Base-by-base conservation (phyloP, 768 basidiomycete genomes). In the Kwoniella sp. region DNA sequence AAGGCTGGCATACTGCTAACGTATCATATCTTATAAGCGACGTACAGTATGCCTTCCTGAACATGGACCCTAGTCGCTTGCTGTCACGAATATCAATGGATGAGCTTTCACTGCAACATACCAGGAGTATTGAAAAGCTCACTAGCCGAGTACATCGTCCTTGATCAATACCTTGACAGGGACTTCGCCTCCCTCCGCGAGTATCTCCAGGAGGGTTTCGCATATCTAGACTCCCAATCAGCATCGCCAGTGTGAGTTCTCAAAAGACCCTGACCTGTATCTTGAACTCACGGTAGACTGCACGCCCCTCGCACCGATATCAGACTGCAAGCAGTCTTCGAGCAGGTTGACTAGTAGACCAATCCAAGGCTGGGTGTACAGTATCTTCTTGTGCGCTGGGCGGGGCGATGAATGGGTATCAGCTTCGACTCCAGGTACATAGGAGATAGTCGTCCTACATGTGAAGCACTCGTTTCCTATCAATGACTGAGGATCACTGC, bases 361-460 rank as follows among this genome's bases (percentile, higher is more conserved):
- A 23, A 68, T 9, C 67, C 67, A 68, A 26, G 52, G 15, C 25
- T 59, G 47, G 4, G 57, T 47, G 25, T 60, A 52, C 17, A 68
- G 60, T 17, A 23, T 37, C 17, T 64, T 34, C 4, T 58, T 26
- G 30, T 48, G 30, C 2, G 23, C 54, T 58, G 17, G 0, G 20
- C 17, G 65, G 13, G 34, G 34, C 34, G 34, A 34, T 34, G 5
- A 13, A 34, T 34, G 34, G n/a, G n/a, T n/a, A n/a, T n/a, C n/a
- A 34, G 34, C 34, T 34, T 5, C 34, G 34, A 34, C 34, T n/a
- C n/a, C n/a, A 4, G 22, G n/a, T n/a, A n/a, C n/a, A n/a, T n/a
- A n/a, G n/a, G n/a, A n/a, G n/a, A n/a, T n/a, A n/a, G n/a, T n/a
- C n/a, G n/a, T n/a, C 52, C 17, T 29, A 53, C 52, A 15, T 22